phyloP scores from a whole-genome alignment of 768 basidiomycete species.

The Trametes elegans region DNA sequence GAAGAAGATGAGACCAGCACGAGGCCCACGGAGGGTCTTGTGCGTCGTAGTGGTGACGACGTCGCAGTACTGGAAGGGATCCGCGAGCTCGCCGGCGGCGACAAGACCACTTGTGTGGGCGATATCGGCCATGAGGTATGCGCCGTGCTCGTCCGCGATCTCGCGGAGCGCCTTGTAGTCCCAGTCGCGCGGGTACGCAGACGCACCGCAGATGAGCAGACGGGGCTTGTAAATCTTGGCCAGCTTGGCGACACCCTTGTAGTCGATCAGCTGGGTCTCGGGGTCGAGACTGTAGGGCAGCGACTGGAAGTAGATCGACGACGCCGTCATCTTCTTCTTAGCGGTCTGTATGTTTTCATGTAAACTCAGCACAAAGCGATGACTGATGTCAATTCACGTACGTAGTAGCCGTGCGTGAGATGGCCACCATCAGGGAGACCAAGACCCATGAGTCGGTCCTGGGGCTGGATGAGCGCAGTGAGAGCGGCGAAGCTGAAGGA shows the following conservation, averaged over 20 bases:
- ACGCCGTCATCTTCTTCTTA: conserved; percentile 99
- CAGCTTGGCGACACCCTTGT: conserved; percentile 72
- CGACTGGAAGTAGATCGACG: conserved; percentile 99
- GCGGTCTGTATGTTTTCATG: conserved; percentile 58
- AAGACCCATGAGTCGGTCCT: conserved; percentile 98
- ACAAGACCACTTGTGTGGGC: conserved; percentile 96
- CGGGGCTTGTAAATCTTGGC: conserved; percentile 95
- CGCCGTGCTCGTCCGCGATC: conserved; percentile 83
- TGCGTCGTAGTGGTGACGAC: conserved; percentile 99
- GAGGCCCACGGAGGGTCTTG: conserved; percentile 98
- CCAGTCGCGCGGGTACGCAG: conserved; percentile 98
- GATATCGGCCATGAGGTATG: conserved; percentile 94
- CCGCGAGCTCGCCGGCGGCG: conserved; percentile 86
- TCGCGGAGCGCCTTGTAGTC: conserved; percentile 84
- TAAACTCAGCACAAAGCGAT: background rate
- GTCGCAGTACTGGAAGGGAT: conserved; percentile 95
- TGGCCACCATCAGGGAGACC: conserved; percentile 97
- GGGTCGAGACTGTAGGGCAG: conserved; percentile 88
- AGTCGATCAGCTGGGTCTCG: conserved; percentile 87
- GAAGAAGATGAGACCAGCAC: conserved; percentile 99
- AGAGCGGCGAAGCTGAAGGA: conserved; percentile 84
- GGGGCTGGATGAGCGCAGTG: conserved; percentile 93
- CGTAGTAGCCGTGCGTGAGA: conserved; percentile 96
- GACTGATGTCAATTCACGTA: conserved; percentile 35
- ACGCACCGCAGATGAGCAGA: conserved; percentile 95